Evolutionary conservation across 208 protist species (phyloP).

Genomic region (Leishmania martiniquensis): DNA sequence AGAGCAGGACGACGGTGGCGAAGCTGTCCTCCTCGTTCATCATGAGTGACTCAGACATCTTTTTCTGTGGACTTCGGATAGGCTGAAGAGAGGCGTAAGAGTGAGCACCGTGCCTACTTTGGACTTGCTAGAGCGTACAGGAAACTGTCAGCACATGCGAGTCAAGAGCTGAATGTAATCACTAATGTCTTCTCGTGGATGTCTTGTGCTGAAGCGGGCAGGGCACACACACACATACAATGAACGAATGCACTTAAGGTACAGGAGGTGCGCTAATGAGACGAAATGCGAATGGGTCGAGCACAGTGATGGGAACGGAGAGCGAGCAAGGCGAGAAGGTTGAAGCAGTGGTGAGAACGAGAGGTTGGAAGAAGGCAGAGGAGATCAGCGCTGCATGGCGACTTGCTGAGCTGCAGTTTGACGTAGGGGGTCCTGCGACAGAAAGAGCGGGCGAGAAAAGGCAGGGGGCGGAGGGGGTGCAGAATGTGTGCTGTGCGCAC

Average conservation of each 20-base stretch:
- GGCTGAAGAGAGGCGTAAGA: not conserved
- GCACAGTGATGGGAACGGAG: not conserved
- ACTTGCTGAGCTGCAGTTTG: not conserved
- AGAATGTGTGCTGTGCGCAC: conserved; percentile 17
- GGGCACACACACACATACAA: not conserved
- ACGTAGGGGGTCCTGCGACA: not conserved
- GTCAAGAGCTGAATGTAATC: not conserved
- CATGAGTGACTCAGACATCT: conserved; percentile 1
- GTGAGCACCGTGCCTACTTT: not conserved
- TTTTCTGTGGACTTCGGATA: not conserved
- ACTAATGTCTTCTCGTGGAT: not conserved
- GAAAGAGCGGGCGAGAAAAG: not conserved
- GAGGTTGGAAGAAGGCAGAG: not conserved
- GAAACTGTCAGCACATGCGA: not conserved
- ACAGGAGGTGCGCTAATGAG: not conserved
- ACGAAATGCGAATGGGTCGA: not conserved
- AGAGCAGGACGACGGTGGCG: conserved; percentile 25
- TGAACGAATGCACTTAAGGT: not conserved
- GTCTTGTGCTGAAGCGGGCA: not conserved
- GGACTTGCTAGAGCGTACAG: not conserved
- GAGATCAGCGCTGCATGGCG: not conserved
- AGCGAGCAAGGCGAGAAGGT: not conserved
- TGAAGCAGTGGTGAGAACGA: not conserved
- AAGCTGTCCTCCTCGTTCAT: conserved; percentile 15
- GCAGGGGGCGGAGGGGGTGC: not conserved